Evolutionary conservation across 2,329 filamentous ascomycete genomes (phyloP).

Genomic region (Dactylellina drechsleri): DNA sequence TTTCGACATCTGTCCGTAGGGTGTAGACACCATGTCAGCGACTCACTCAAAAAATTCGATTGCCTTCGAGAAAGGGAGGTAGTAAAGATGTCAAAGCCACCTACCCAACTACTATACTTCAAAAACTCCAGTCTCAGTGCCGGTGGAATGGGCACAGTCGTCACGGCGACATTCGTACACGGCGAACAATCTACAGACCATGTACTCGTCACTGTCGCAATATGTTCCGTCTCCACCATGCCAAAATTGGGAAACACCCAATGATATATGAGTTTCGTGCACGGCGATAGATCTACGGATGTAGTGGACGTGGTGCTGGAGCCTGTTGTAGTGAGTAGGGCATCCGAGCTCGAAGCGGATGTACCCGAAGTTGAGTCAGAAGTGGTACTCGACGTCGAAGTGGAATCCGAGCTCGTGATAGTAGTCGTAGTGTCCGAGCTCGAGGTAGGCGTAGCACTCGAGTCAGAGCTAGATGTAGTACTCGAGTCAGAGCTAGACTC

Average conservation of each 20-base stretch:
- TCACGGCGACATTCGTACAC: not conserved
- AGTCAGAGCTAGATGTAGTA: not conserved
- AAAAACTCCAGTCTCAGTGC: not conserved
- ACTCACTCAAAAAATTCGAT: not conserved
- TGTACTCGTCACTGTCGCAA: not conserved
- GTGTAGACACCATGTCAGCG: not conserved
- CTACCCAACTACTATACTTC: slow-evolving; percentile 4
- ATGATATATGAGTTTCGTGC: slow-evolving; percentile 2
- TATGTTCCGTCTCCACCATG: not conserved
- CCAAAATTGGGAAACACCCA: slow-evolving; percentile 9
- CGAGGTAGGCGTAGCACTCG: not conserved
- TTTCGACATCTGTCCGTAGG: not conserved
- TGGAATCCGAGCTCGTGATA: no score
- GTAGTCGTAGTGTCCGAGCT: not conserved
- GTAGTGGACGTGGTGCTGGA: not conserved
- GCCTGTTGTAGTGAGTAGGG: not conserved
- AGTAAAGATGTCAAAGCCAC: not conserved
- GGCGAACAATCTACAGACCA: not conserved
- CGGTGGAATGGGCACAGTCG: not conserved
- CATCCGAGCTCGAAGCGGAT: no score
- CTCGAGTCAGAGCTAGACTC: not conserved
- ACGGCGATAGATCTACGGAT: not conserved
- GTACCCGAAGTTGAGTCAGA: no score
- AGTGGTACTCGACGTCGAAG: no score
- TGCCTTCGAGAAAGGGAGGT: not conserved